Evolutionary conservation across 2,329 filamentous ascomycete species (phyloP).

Genomic region (Grosmannia penicillata): DNA sequence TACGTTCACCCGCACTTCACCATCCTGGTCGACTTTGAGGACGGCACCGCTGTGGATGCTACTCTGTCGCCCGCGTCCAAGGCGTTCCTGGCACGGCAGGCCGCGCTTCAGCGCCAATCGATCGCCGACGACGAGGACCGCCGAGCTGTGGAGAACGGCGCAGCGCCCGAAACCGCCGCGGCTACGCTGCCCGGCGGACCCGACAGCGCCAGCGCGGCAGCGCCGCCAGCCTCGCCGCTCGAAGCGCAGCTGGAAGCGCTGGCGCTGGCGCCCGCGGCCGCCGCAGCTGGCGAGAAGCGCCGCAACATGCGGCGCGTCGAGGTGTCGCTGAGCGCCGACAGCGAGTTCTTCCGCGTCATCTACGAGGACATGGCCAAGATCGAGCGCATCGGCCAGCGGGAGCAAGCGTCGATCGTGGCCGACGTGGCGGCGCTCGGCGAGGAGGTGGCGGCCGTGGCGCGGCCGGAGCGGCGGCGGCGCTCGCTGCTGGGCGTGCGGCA

Average conservation of each 20-base stretch:
- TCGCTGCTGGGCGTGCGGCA: constrained; percentile 33
- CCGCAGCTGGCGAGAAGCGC: not conserved
- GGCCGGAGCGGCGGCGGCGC: constrained; percentile 27
- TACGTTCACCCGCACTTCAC: constrained; percentile 52
- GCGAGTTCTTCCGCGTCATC: constrained; percentile 65
- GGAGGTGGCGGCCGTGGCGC: constrained; percentile 48
- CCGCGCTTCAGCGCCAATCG: constrained; percentile 13
- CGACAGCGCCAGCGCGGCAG: not conserved
- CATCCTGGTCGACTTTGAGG: constrained; percentile 50
- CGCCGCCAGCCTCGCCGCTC: no score
- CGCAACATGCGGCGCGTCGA: constrained; percentile 35
- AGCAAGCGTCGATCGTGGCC: constrained; percentile 46
- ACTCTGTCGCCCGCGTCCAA: constrained; percentile 50
- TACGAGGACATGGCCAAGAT: constrained; percentile 56
- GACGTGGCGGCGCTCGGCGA: constrained; percentile 51
- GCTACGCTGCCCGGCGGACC: not conserved
- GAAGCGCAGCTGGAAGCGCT: no score
- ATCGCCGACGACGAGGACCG: not conserved
- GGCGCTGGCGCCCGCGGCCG: not conserved
- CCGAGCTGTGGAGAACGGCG: not conserved
- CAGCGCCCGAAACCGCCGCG: not conserved
- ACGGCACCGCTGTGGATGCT: constrained; percentile 55
- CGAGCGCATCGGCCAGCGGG: constrained; percentile 50
- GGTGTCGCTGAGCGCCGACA: constrained; percentile 62
- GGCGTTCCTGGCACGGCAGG: constrained; percentile 46